Evolutionary conservation across 305 asterid species (phyloP), one percentile per base, ranked within the genome.

Genomic region (Fraxinus ornus): DNA sequence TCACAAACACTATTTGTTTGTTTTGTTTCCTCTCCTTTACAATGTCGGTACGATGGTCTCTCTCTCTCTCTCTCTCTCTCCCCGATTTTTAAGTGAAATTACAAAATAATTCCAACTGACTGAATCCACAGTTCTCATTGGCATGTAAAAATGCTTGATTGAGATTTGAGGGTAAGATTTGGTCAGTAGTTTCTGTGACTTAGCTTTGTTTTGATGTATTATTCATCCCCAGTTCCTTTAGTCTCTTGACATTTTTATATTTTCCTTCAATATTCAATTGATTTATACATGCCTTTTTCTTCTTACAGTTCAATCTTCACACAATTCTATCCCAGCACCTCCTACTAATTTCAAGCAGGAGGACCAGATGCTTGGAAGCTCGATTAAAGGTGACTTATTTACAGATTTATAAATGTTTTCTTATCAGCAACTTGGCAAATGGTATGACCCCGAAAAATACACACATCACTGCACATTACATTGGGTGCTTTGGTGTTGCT

Each of bases 321-420:
- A 91, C 86, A 92, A 92, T 81, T 89, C 93, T 80, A 92, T 95
- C 82, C 95, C 95, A 79, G 89, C 92, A 49, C 93, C 93, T 86
- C 97, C 97, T 33, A 84, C 91, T 85, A 90, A 88, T 90, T 93
- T 92, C 84, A 91, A 90, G 89, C 87, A 87, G 89, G 99, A 94
- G 64, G 97, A 91, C 85, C 97, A 90, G 80, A 83, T 91, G 52
- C 86, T 95, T 17, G 98, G 98, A 82, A 91, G 95, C 91, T 93
- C 94, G 32, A 89, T 90, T 19, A 94, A 96, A 93, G 98, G 99
- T 95, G 80, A 89, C 39, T 76, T 77, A 74, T 57, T 15, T 77
- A 60, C 7, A 36, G 36, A 68, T 66, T 66, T 66, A 3, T 55
- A 7, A 32, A 57, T 55, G 21, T 81, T 64, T 30, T 41, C 49